Evolutionary conservation across 495 filamentous ascomycete genomes (phyloP).

Genomic region (Penicillium riverlandense): DNA sequence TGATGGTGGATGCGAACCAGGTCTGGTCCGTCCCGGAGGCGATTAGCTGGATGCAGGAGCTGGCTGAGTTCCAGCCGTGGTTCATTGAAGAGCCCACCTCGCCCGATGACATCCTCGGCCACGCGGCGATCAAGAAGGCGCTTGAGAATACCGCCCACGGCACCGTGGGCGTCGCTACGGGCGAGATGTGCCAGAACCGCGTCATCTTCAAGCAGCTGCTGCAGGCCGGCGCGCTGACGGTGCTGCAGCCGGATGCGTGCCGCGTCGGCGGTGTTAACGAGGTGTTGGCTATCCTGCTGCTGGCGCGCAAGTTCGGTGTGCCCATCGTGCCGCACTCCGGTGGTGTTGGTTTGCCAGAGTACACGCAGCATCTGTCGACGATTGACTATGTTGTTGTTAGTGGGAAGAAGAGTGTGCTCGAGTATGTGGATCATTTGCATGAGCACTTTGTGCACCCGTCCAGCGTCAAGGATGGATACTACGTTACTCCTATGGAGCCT

Average conservation of each 20-base stretch:
- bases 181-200: slow-evolving; percentile 95
- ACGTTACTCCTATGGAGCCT: slow-evolving; percentile 72
- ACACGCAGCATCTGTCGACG: slow-evolving; percentile 88
- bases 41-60: slow-evolving; percentile 76
- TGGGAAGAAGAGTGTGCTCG: slow-evolving; percentile 73
- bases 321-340: slow-evolving; percentile 86
- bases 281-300: slow-evolving; percentile 80
- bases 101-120: slow-evolving; percentile 85
- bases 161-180: slow-evolving; percentile 77
- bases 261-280: slow-evolving; percentile 89
- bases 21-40: slow-evolving; percentile 91
- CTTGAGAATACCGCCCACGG: slow-evolving; percentile 56
- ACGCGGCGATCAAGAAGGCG: slow-evolving; percentile 76
- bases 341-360: slow-evolving; percentile 87
- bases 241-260: slow-evolving; percentile 90
- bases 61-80: slow-evolving; percentile 85
- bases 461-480: slow-evolving; percentile 77
- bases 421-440: slow-evolving; percentile 91
- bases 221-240: slow-evolving; percentile 68
- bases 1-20: slow-evolving; percentile 97
- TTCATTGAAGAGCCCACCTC: slow-evolving; percentile 98
- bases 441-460: slow-evolving; percentile 85
- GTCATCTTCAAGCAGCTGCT: slow-evolving; percentile 93
- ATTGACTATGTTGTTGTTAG: slow-evolving; percentile 90
- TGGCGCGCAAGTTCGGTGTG: slow-evolving; percentile 77